Evolutionary conservation across 176 grass and related monocot species (phyloP), one percentile per base, ranked within the genome.

Genomic region (Juncus inflexus): DNA sequence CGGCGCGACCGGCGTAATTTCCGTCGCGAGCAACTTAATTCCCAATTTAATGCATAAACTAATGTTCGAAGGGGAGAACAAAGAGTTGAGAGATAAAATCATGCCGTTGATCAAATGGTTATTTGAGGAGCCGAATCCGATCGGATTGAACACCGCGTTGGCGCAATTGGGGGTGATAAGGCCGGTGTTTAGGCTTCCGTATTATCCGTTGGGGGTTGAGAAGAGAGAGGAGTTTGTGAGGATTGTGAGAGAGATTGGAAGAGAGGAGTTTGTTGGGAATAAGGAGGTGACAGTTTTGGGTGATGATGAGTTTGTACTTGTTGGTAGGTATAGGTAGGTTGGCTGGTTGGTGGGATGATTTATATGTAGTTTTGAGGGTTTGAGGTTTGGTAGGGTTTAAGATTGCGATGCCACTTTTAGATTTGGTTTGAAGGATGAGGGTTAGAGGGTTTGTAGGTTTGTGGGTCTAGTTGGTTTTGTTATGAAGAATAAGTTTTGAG

Each of bases 21-120:
- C 87, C 62, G 94, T 99, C 8, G 58, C 85, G 10, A 92, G 88
- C 63, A 99, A 92, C 79, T 81, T 99, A 71, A 70, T 99, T 71
- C 88, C 88, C 9, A 72, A 87, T 58, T 65, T 92, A 50, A 86
- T 97, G 85, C 79, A 60, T 40, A 71, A 42, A 37, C 77, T 97
- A 45, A 97, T 91, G 82, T 84, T 86, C 15, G 12, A 3, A 13
- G 37, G 37, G 9, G 37, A 41, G 7, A 5, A 15, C n/a, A 41
- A 15, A n/a, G 9, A 64, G 42, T 64, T 16, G 62, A 14, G 7
- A 28, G 85, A 81, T 6, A 72, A 79, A 49, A 14, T 79, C 36
- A 72, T 71, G 76, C 66, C 47, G 42, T 52, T 79, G 43, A 79
- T 72, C 50, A 70, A 79, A 43, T 64, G 66, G 76, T 54, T 72